A percentile compares a stretch with the other conserved stretches of the same genome.
Evolutionary conservation across 306 rosid genomes (phyloP).

Genomic region (Quercus parvula): DNA sequence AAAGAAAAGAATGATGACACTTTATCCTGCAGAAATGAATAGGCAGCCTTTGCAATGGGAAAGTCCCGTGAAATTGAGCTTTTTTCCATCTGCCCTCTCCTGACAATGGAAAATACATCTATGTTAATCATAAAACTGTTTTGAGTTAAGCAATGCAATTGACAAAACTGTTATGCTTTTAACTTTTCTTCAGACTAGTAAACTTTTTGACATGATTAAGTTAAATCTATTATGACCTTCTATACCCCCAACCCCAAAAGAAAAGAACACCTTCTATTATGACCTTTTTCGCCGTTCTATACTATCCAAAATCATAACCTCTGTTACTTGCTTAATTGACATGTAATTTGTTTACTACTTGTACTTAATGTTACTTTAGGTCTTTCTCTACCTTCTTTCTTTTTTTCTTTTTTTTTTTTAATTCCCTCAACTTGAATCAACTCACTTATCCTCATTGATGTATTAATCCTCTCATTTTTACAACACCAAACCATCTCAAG

Average conservation of each 20-base stretch:
- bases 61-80: slow-evolving; percentile 47
- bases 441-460: too few relatives aligned
- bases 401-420: too few relatives aligned
- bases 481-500: too few relatives aligned
- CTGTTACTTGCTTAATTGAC: too few relatives aligned
- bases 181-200: background rate
- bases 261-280: background rate
- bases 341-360: too few relatives aligned
- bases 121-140: slow-evolving; percentile 5
- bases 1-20: slow-evolving; percentile 53
- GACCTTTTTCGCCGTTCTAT: too few relatives aligned
- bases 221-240: background rate
- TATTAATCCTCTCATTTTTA: too few relatives aligned
- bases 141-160: background rate
- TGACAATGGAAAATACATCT: slow-evolving; percentile 41
- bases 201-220: background rate
- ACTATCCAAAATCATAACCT: too few relatives aligned
- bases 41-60: slow-evolving; percentile 73
- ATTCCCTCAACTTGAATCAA: too few relatives aligned
- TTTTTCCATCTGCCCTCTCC: slow-evolving; percentile 77
- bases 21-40: slow-evolving; percentile 68
- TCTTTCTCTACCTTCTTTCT: too few relatives aligned
- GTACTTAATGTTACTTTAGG: too few relatives aligned
- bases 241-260: background rate
- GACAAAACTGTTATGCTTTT: background rate